Base-by-base conservation (phyloP, 768 basidiomycete species). In the Auricularia sp. region DNA sequence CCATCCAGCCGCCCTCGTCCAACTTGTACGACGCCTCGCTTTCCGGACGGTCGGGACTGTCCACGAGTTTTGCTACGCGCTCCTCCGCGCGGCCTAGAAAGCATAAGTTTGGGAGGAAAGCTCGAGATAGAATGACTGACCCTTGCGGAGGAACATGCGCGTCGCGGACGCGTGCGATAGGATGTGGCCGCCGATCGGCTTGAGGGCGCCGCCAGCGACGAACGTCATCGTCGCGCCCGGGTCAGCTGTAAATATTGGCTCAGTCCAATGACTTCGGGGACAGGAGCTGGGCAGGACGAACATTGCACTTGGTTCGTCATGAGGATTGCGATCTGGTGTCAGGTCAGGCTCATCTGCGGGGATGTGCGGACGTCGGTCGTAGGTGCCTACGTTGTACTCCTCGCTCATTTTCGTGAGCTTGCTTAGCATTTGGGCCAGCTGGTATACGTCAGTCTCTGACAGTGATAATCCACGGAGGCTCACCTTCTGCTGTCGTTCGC, bases 151-250 rank as follows among this genome's bases (percentile, higher is more conserved):
- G 73, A 90, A 92, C 70, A 93, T 82, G 63, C 91, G 82, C 8
- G 91, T 92, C 3, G 92, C 87, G n/a, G 91, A 93, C 18, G 92
- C 90, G 71, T 87, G 91, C 0, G 91, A 93, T 53, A 93, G 77
- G 66, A 93, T 92, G 70, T 93, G 91, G 0, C 91, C 91, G 44
- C 91, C 91, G 56, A 95, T 90, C 18, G 93, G 92, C 75, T 96
- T 96, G 44, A 94, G 80, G 21, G 90, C 91, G 39, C 93, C 91
- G 47, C 93, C 94, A 33, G 93, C 94, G 51, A 95, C 94, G 71
- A 98, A 98, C 61, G 91, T 91, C 87, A 91, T 91, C 2, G 90
- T 92, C 61, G 93, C 94, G 61, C 95, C 95, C 23, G 95, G 95
- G 73, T 98, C 95, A 66, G 94, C 91, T 91, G 71, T 68, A 63